Evolutionary conservation across 805 yeast genomes (phyloP), one percentile per base, ranked within the genome.

Genomic region (Saccharomycopsis sp.): DNA sequence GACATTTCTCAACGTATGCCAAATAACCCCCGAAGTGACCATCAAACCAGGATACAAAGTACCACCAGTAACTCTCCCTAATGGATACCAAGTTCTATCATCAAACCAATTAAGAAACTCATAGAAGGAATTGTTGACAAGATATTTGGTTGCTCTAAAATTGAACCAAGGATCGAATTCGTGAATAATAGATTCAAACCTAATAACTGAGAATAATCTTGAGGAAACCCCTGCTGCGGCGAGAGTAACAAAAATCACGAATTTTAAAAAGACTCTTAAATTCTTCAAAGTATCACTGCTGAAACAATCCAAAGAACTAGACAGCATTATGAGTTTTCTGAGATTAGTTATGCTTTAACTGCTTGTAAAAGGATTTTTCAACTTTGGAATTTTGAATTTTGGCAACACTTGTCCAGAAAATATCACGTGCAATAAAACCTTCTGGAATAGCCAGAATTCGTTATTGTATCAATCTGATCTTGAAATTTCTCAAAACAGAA

Each of bases 21-120:
- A 88, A 43, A 94, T 79, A 18, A 84, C 70, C 18, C 95, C 94
- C n/a, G 94, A 78, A 3, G 98, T 86, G 20, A 94, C 95, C 99
- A 92, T 92, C 50, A 94, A 67, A 5, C 99, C 99, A 3, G 99
- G 99, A 56, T 94, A 92, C 47, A 92, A 63, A 1, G 98, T 94
- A 44, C 99, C 98, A 52, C 99, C 99, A 10, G 98, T 92, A 55
- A 92, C 98, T 64, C 99, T 75, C 17, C 99, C 99, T 51, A 92
- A 69, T 15, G 99, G 99, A 60, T 92, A 92, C 99, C 99, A 92
- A 15, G 98, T 89, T 57, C 95, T 76, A 59, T 89, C 96, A 59
- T 92, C 98, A 55, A 92, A 92, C 98, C 98, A 92, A 60, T 92
- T 92, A 55, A 94, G 70, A 56, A 92, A 94, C 50, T 87, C 88